phyloP scores from a whole-genome alignment of 345 rosid genomes.

The Hypericum androsaemum region DNA sequence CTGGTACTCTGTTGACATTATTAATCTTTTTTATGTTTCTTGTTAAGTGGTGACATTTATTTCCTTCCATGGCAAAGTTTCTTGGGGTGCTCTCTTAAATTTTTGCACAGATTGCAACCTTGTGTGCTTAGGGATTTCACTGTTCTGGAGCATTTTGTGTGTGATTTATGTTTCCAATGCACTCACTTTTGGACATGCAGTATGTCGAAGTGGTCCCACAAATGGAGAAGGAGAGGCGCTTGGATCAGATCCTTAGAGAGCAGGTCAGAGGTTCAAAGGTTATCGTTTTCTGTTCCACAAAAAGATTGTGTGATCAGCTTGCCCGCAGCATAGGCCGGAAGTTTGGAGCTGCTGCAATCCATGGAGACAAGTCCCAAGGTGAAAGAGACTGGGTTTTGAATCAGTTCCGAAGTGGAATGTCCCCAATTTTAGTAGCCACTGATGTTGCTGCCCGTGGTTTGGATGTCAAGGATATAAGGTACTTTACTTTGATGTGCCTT shows the following conservation, averaged over 20 bases:
- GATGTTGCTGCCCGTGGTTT: conserved; percentile 99
- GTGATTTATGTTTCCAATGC: background rate
- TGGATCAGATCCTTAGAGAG: conserved; percentile 79
- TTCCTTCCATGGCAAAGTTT: background rate
- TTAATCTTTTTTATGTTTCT: too few relatives aligned
- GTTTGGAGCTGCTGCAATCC: conserved; percentile 84
- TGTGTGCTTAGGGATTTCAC: background rate
- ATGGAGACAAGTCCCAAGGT: conserved; percentile 92
- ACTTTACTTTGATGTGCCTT: too few relatives aligned
- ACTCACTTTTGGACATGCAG: conserved; percentile 28
- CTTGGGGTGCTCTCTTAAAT: background rate
- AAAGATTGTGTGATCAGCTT: conserved; percentile 88
- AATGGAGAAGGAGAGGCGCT: conserved; percentile 89
- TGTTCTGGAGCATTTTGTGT: background rate
- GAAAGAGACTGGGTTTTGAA: conserved; percentile 94
- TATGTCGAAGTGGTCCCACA: conserved; percentile 82
- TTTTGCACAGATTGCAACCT: background rate
- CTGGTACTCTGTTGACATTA: too few relatives aligned
- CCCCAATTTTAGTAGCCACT: conserved; percentile 85
- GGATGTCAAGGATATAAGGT: conserved; percentile 93
- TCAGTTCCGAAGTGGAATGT: conserved; percentile 78
- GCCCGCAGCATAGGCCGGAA: conserved; percentile 67
- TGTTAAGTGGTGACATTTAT: conserved; percentile 3
- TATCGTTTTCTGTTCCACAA: conserved; percentile 85
- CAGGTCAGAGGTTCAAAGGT: conserved; percentile 91